Conservation (phyloP, 305 asterid genomes). For the Fraxinus albicans region DNA sequence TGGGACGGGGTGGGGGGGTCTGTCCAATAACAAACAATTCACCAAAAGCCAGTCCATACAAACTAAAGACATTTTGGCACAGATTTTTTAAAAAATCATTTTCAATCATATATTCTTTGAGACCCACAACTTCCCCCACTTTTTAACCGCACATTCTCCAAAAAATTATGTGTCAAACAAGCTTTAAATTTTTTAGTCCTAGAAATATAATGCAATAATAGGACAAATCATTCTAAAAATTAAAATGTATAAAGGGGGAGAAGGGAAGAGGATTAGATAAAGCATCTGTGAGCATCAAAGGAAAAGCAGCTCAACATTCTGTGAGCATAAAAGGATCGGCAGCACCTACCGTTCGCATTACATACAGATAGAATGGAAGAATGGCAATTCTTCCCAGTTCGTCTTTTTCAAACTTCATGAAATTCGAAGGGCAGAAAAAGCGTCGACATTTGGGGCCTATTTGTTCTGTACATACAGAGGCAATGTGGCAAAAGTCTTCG, state of each 20-base stretch:
- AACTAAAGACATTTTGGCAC: not conserved
- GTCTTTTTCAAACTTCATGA: slow-evolving; percentile 99
- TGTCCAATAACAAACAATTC: not conserved
- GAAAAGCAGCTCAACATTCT: not conserved
- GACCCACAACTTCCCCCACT: not conserved
- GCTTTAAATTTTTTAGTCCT: not conserved
- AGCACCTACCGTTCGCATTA: slow-evolving; percentile 89
- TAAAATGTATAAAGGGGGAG: not conserved
- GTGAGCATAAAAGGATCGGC: slow-evolving; percentile 16
- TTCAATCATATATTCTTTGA: not conserved
- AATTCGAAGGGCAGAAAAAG: slow-evolving; percentile 96
- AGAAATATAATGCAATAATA: slow-evolving; percentile 9
- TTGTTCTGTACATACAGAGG: slow-evolving; percentile 97
- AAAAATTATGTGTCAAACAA: not conserved
- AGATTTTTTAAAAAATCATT: not conserved
- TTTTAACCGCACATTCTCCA: not conserved
- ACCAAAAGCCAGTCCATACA: not conserved
- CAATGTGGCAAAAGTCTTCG: slow-evolving; percentile 99
- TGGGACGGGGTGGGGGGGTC: not conserved
- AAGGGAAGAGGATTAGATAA: not conserved
- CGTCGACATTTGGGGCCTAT: slow-evolving; percentile 97
- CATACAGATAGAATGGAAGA: slow-evolving; percentile 96
- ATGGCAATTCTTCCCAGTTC: slow-evolving; percentile 98
- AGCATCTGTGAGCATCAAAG: not conserved
- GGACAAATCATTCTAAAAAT: not conserved